A percentile compares a stretch with the other conserved stretches of the same genome.
phyloP scores from a whole-genome alignment of 495 filamentous ascomycete species.

The Penicillium subrubescens region DNA sequence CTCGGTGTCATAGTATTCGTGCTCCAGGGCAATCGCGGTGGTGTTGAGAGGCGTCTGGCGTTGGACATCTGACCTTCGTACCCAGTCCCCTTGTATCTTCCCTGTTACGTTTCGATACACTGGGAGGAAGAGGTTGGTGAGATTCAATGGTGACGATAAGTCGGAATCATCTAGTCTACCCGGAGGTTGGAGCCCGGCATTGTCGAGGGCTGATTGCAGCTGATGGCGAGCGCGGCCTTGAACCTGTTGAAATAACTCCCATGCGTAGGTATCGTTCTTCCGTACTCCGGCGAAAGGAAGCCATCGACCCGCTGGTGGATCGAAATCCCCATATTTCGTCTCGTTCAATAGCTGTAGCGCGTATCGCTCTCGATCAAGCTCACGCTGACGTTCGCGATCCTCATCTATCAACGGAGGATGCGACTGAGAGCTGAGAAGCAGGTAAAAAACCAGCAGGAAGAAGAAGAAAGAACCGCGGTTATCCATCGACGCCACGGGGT shows the following conservation, averaged over 20 bases:
- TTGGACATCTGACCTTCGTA: constrained; percentile 51
- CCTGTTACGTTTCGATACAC: constrained; percentile 84
- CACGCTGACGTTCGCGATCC: constrained; percentile 45
- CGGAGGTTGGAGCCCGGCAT: constrained; percentile 38
- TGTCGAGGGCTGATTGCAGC: constrained; percentile 45
- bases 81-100: constrained; percentile 74
- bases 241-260: constrained; percentile 62
- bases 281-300: constrained; percentile 78
- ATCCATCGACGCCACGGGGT: constrained; percentile 46
- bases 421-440: constrained; percentile 49
- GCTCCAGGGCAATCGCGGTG: constrained; percentile 49
- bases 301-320: constrained; percentile 59
- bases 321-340: constrained; percentile 74
- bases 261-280: constrained; percentile 71
- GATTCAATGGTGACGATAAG: constrained; percentile 42
- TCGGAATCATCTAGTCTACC: constrained; percentile 40
- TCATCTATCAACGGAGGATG: constrained; percentile 49
- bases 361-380: constrained; percentile 53
- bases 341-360: constrained; percentile 68
- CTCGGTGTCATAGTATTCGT: constrained; percentile 53
- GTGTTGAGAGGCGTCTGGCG: constrained; percentile 51
- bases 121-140: constrained; percentile 46
- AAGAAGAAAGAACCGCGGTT: constrained; percentile 53
- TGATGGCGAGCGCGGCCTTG: constrained; percentile 57
- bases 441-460: constrained; percentile 51